These are phyloP conservation scores for Scleroderma bovista DNA, from an alignment of 768 basidiomycete genomes.

Conservation along the genomic window DNA sequence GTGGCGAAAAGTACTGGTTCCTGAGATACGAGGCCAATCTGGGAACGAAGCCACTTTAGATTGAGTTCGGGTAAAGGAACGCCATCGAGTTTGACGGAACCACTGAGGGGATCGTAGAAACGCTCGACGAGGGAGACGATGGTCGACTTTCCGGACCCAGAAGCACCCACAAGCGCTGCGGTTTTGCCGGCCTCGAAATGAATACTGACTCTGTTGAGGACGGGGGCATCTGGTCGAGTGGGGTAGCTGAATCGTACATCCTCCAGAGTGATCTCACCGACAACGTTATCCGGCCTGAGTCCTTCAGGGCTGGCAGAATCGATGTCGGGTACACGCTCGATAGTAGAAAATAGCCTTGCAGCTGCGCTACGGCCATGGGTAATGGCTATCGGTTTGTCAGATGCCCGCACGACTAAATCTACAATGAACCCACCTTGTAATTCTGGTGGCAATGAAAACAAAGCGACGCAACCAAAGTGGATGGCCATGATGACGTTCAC, in stretches of 20 bases:
- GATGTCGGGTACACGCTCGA: conserved; percentile 82
- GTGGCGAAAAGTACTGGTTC: conserved; percentile 86
- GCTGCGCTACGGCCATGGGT: conserved; percentile 81
- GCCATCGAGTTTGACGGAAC: conserved; percentile 70
- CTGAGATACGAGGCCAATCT: conserved; percentile 86
- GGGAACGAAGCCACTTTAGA: conserved; percentile 77
- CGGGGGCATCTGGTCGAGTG: conserved; percentile 68
- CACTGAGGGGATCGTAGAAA: conserved; percentile 78
- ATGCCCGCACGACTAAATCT: conserved; percentile 1
- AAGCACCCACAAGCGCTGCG: conserved; percentile 73
- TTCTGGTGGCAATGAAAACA: conserved; percentile 81
- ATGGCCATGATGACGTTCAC: conserved; percentile 83
- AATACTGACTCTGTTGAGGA: conserved; percentile 65
- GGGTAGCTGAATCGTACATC: conserved; percentile 82
- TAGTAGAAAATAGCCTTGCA: conserved; percentile 81
- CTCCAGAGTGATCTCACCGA: conserved; percentile 70
- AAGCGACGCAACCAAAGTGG: conserved; percentile 86
- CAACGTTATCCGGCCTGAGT: conserved; percentile 56
- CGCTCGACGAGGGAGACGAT: conserved; percentile 76
- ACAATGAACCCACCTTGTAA: conserved; percentile 53
- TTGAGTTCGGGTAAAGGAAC: conserved; percentile 69
- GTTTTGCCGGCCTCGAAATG: conserved; percentile 74
- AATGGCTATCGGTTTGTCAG: conserved; percentile 43
- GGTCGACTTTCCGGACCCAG: conserved; percentile 76
- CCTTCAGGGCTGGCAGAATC: conserved; percentile 72